A percentile compares a stretch with the other conserved stretches of the same genome.
phyloP scores from a whole-genome alignment of 2,329 filamentous ascomycete genomes.

The Emydomyces testavorans region DNA sequence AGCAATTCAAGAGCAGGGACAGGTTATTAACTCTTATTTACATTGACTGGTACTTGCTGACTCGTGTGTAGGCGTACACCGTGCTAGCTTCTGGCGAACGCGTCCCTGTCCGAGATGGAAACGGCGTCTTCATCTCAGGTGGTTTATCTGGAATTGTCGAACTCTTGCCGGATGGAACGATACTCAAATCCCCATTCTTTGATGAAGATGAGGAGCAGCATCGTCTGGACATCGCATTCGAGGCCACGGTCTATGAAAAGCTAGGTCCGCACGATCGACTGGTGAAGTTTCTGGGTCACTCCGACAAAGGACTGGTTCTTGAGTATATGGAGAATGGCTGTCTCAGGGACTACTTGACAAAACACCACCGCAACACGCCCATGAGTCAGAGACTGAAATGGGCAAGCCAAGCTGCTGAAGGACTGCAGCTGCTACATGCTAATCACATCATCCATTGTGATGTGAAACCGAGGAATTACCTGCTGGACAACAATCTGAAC shows the following conservation, averaged over 20 bases:
- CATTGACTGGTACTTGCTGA: too few species aligned
- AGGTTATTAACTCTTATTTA: too few species aligned
- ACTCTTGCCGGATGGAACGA: constrained; percentile 4
- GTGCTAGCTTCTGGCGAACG: too few species aligned
- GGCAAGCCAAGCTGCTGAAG: constrained; percentile 28
- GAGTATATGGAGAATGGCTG: constrained; percentile 12
- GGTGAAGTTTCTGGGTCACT: constrained; percentile 5
- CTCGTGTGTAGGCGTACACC: too few species aligned
- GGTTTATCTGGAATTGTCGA: constrained; percentile 12
- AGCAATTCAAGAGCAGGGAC: too few species aligned
- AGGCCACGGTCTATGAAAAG: constrained; percentile 6
- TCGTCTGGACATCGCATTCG: constrained; percentile 7
- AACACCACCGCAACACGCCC: not conserved
- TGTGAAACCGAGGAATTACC: constrained; percentile 32
- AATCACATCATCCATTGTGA: constrained; percentile 33
- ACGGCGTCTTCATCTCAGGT: constrained; percentile 6
- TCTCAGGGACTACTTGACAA: constrained; percentile 6
- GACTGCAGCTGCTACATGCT: constrained; percentile 28
- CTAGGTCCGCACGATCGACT: constrained; percentile 7
- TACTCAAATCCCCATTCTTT: constrained; percentile 9
- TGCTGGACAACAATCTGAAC: constrained; percentile 27
- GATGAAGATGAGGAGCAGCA: constrained; percentile 2
- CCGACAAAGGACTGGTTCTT: constrained; percentile 4
- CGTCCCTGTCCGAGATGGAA: too few species aligned
- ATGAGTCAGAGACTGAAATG: constrained; percentile 20